phyloP scores from a whole-genome alignment of 257 asterid genomes.

The Nicotiana undulata region DNA sequence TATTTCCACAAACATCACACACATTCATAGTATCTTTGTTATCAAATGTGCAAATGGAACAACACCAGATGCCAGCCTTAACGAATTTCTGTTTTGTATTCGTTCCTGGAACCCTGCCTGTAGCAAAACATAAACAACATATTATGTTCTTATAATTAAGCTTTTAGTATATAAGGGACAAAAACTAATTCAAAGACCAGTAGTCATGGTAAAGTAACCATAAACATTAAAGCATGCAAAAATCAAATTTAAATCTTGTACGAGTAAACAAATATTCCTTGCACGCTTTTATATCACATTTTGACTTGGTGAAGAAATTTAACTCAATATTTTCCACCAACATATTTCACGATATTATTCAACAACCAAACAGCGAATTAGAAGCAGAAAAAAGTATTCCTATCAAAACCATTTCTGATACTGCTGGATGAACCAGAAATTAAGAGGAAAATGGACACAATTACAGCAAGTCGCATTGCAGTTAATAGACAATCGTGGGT shows the following conservation, averaged over 20 bases:
- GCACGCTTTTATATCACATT: neutral
- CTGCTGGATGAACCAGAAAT: neutral
- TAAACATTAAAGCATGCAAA: neutral
- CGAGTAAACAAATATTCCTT: neutral
- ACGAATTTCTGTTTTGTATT: slow-evolving; percentile 25
- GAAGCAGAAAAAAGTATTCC: neutral
- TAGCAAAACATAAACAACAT: slow-evolving; percentile 20
- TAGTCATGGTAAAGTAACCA: neutral
- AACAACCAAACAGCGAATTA: neutral
- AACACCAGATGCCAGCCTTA: slow-evolving; percentile 59
- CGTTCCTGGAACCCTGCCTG: slow-evolving; percentile 29
- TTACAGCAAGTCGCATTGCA: neutral
- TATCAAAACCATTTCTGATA: neutral
- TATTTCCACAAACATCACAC: slow-evolving; percentile 76
- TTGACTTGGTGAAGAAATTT: neutral
- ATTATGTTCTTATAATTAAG: neutral
- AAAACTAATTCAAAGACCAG: neutral
- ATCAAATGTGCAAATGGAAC: slow-evolving; percentile 88
- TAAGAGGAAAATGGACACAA: neutral
- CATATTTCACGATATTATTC: neutral
- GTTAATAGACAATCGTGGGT: neutral
- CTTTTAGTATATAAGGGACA: neutral
- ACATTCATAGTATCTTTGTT: slow-evolving; percentile 64
- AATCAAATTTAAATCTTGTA: neutral
- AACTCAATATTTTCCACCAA: neutral